Percentiles rank a stretch among this genome's conserved stretches.
Evolutionary conservation across 306 rosid genomes (phyloP).

Genomic region (Dicorynia guianensis): DNA sequence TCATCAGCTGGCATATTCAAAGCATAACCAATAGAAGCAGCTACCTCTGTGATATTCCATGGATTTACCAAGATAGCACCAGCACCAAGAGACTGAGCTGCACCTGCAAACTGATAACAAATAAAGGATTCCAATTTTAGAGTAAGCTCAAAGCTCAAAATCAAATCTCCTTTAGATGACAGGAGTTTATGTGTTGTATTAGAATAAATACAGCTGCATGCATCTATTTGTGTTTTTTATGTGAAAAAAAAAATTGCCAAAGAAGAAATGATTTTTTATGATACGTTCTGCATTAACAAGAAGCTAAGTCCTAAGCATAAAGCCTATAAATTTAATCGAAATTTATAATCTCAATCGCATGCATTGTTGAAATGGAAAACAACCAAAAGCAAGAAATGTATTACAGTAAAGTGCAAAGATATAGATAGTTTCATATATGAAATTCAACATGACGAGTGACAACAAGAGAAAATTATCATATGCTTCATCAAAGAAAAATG

Average conservation of each 20-base stretch:
- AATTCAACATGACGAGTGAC: background rate
- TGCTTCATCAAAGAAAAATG: background rate
- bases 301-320: conserved; percentile 10
- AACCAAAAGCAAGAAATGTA: background rate
- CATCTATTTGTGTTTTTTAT: background rate
- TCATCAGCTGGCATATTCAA: conserved; percentile 92
- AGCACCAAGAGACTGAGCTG: conserved; percentile 98
- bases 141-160: conserved; percentile 20
- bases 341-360: background rate
- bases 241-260: conserved; percentile 7
- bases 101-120: conserved; percentile 91
- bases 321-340: background rate
- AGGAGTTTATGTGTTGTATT: background rate
- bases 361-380: background rate
- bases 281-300: conserved; percentile 24
- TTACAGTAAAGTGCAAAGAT: background rate
- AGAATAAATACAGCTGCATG: background rate
- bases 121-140: conserved; percentile 34
- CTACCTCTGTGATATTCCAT: conserved; percentile 94
- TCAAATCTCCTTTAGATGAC: conserved; percentile 12
- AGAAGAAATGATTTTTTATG: conserved; percentile 1
- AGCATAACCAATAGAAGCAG: conserved; percentile 90
- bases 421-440: background rate
- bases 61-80: conserved; percentile 97
- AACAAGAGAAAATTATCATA: background rate